Evolutionary conservation across 1,139 yeast species (phyloP), one percentile per base, ranked within the genome.

Genomic region (Protomyces macrosporus): DNA sequence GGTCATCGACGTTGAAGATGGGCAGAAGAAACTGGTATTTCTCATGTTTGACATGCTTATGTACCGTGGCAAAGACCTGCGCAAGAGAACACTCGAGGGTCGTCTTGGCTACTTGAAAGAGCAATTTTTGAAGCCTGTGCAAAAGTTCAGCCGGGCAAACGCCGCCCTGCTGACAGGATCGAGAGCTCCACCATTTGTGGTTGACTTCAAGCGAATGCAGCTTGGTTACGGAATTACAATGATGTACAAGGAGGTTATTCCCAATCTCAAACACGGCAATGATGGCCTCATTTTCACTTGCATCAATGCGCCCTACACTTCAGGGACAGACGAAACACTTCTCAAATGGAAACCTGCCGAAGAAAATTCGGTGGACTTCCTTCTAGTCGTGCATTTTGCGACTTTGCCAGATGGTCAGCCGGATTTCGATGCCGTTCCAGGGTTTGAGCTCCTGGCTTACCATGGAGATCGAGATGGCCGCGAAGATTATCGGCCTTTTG

Each of bases 251-350:
- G 84, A 83, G 69, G 80, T 90, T 73, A 68, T 76, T 33, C 89
- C 87, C 53, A 81, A 84, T 63, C 78, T 93, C 61, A 88, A 89
- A 45, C 97, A 95, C 74, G 88, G 88, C 65, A 86, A 95, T 0
- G 99, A 95, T 76, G 99, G 99, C 0, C 81, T 95, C 48, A 90
- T 95, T 67, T 89, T 90, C 74, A 95, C 99, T 1, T 89, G 96
- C 70, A 88, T 95, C 42, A 90, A 85, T 66, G 83, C 95, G 0
- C 95, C 96, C 0, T 95, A 95, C 75, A 81, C 84, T 3, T 84
- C 86, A 69, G 98, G 98, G 10, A 91, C 98, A 0, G 98, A 93
- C 73, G 82, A 83, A 3, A 83, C 75, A 42, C 76, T 95, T 64
- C 54, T 65, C 36, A 95, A 95, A 75, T 95, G 99, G 99, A 95